Evolutionary conservation across 257 asterid genomes (phyloP).

Genomic region (Solanum chiquidenum): DNA sequence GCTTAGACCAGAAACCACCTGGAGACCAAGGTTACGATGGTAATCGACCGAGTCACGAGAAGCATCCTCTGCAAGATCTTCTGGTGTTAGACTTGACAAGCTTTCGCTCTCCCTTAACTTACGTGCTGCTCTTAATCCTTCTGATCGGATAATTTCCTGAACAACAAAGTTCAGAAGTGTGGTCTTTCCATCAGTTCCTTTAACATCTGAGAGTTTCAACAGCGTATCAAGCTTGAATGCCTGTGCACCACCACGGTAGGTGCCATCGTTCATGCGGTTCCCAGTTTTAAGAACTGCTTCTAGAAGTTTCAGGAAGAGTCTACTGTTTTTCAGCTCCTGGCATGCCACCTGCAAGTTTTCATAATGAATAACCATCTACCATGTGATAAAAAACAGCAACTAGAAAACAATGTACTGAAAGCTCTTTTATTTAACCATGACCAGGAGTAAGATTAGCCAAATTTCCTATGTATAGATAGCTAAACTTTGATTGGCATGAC

Average conservation of each 20-base stretch:
- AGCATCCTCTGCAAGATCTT: slow-evolving; percentile 47
- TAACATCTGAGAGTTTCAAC: slow-evolving; percentile 56
- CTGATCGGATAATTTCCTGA: slow-evolving; percentile 56
- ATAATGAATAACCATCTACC: background rate
- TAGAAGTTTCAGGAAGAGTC: slow-evolving; percentile 81
- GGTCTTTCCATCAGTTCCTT: slow-evolving; percentile 70
- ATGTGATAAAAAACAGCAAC: background rate
- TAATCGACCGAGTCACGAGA: slow-evolving; percentile 42
- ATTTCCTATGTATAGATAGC: background rate
- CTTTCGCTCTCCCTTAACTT: slow-evolving; percentile 49
- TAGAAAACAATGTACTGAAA: background rate
- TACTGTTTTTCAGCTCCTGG: slow-evolving; percentile 62
- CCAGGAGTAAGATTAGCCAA: slow-evolving; percentile 11
- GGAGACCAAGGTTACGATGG: slow-evolving; percentile 66
- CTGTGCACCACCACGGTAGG: slow-evolving; percentile 65
- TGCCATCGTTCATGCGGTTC: slow-evolving; percentile 88
- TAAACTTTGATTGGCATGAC: background rate
- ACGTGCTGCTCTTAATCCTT: slow-evolving; percentile 63
- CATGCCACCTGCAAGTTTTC: slow-evolving; percentile 65
- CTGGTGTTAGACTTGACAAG: slow-evolving; percentile 55
- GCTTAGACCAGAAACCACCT: slow-evolving; percentile 64
- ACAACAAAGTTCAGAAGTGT: slow-evolving; percentile 53
- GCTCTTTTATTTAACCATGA: slow-evolving; percentile 28
- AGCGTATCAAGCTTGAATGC: slow-evolving; percentile 75
- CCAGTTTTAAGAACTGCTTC: slow-evolving; percentile 97